Base-by-base conservation (phyloP, 495 filamentous ascomycete species). In the Daldinia bambusicola region DNA sequence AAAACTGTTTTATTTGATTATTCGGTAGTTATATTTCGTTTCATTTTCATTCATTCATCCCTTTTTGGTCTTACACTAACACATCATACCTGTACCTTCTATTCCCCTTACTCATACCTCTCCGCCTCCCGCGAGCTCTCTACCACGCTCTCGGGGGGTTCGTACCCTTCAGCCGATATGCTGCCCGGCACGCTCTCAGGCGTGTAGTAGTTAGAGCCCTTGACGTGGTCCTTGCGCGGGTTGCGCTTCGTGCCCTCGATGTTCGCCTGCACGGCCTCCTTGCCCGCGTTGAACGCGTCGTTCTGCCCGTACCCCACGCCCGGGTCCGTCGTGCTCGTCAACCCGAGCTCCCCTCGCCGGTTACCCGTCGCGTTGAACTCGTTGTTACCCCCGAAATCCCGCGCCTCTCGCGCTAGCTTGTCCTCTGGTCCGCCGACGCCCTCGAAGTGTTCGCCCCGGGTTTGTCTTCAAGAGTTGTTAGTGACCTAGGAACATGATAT, bases 351-450 rank as follows among this genome's bases (percentile, higher is more conserved):
- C 6, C 61, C 64, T 13, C 22, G 60, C 40, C 52, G 52, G 14
- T 26, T 56, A 4, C 62, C 61, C 2, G 62, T 52, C 26, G 61
- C 48, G 67, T 76, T 65, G 63, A 74, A 48, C 57, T 76, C 70
- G 57, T 78, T 67, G 53, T 53, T 52, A 20, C 76, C 76, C 31
- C 70, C 73, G 30, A 63, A 70, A 56, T 79, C 76, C 20, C 73
- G 71, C 59, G 72, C 74, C 32, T 76, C 56, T 26, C 75, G 71
- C 6, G 72, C 68, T 7, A 76, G 45, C 53, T 80, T 81, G 45
- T 80, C 71, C 51, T 77, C 72, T 0, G 78, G 76, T 0, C 78
- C 80, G 50, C 78, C 77, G 8, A 62, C 34, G 38, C 78, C 77
- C 55, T 80, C 76, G 66, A 76, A 80, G 61, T 75, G 74, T 55